phyloP scores from a whole-genome alignment of 75 land plant genomes.

The Cupressus sempervirens region DNA sequence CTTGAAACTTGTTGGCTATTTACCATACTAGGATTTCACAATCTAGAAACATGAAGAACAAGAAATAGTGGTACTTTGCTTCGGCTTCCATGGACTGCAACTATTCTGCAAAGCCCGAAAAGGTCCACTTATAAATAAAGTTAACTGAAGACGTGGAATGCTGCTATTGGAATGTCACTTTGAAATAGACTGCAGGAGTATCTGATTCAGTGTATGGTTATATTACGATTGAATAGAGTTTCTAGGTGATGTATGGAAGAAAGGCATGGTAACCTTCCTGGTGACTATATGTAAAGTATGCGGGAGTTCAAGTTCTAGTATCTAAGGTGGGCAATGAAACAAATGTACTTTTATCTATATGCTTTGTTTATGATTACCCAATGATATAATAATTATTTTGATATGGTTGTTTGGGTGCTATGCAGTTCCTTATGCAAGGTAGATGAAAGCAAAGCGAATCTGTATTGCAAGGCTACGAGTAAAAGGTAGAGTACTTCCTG shows the following conservation, averaged over 20 bases:
- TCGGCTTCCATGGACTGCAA: not conserved
- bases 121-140: too few relatives aligned
- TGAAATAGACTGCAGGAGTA: too few relatives aligned
- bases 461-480: conserved; percentile 39
- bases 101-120: not conserved
- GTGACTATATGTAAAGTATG: conserved; percentile 43
- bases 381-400: not conserved
- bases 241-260: too few relatives aligned
- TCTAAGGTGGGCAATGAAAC: conserved; percentile 44
- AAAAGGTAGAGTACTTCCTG: conserved; percentile 72
- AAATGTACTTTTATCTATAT: not conserved
- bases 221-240: too few relatives aligned
- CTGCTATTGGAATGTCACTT: too few relatives aligned
- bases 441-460: conserved; percentile 20
- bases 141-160: too few relatives aligned
- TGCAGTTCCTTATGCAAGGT: conserved; percentile 56
- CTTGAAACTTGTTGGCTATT: not conserved
- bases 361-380: not conserved
- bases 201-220: too few relatives aligned
- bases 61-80: not conserved
- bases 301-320: conserved; percentile 56
- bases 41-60: not conserved
- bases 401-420: not conserved
- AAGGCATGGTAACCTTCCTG: too few relatives aligned
- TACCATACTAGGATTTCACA: not conserved